Evolutionary conservation across 768 basidiomycete species (phyloP), one percentile per base, ranked within the genome.

Genomic region (Aureoboletus auriporus): DNA sequence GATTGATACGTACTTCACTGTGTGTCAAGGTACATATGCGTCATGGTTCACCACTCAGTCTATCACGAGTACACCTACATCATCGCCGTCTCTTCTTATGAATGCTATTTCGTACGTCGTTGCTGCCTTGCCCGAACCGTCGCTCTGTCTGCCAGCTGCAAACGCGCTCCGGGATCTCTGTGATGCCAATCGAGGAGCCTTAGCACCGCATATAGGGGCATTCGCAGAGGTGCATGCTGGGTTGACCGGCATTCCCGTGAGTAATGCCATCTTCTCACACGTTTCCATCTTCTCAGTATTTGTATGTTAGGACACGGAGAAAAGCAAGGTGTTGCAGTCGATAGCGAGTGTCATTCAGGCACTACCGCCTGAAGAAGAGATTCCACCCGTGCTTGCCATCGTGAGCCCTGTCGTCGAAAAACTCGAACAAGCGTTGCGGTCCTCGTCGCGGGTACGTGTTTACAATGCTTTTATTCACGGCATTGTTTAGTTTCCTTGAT

Each of bases 321-420:
- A 88, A 68, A 80, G 82, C 56, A 96, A 94, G 67, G 89, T 96
- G 1, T 71, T 96, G 39, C 89, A 96, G 62, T 90, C 88, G 0
- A 94, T 97, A 44, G 83, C 91, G 2, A 95, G 93, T 53, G 91
- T 97, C 4, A 88, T 96, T 29, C 90, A 96, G 59, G 94, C 93
- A 0, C 67, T 97, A 42, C 85, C 89, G 0, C 83, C 90, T 0
- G 71, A 72, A 36, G 86, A 92, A 37, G 88, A 81, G 47, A 84
- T 95, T 26, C 75, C 81, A 0, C 88, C 92, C 0, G 75, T 94
- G 0, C 62, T 89, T 79, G 84, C 82, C 0, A 88, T 95, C 47
- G 77, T 91, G 6, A 74, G 71, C 44, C 92, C 92, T 0, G 82
- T 94, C 4, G 69, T 91, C 1, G 75, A 80, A 40, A 84, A 81